Percentiles rank a stretch among this genome's conserved stretches.
Conservation (phyloP, 2,329 filamentous ascomycete genomes). For the Lizonia empirigonia region DNA sequence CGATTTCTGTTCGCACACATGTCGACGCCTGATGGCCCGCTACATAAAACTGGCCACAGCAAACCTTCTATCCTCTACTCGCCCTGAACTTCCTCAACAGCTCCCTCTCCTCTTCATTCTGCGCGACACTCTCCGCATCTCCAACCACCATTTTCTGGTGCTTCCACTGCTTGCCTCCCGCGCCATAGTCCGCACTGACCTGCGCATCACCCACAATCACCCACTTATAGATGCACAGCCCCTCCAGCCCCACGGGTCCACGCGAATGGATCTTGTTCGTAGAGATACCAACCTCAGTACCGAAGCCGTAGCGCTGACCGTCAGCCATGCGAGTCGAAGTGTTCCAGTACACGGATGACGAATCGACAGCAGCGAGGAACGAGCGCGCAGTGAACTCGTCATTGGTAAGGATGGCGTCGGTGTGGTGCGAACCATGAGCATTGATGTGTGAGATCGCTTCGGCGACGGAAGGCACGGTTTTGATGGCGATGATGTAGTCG, state of each 20-base stretch:
- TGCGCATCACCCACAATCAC: slow-evolving; percentile 84
- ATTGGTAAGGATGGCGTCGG: slow-evolving; percentile 84
- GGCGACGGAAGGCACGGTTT: slow-evolving; percentile 69
- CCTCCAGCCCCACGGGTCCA: slow-evolving; percentile 91
- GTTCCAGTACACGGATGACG: slow-evolving; percentile 96
- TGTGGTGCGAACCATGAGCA: slow-evolving; percentile 88
- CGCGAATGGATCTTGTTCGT: slow-evolving; percentile 98
- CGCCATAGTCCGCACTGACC: slow-evolving; percentile 73
- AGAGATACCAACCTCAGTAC: slow-evolving; percentile 96
- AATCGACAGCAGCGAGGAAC: slow-evolving; percentile 87
- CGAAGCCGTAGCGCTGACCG: slow-evolving; percentile 96
- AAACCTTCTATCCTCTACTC: slow-evolving; percentile 11
- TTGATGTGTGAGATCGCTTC: slow-evolving; percentile 90
- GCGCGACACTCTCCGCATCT: slow-evolving; percentile 37
- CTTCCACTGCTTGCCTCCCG: slow-evolving; percentile 61
- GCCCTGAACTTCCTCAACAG: slow-evolving; percentile 42
- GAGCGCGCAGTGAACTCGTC: slow-evolving; percentile 70
- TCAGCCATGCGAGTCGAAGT: slow-evolving; percentile 93
- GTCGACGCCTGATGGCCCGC: neutral
- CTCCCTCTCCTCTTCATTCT: slow-evolving; percentile 42
- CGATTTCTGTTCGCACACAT: neutral
- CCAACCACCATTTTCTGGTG: slow-evolving; percentile 57
- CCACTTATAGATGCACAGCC: slow-evolving; percentile 97
- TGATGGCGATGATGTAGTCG: slow-evolving; percentile 81
- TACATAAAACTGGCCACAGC: neutral